Evolutionary conservation across 371 early-diverging fungal genomes (phyloP).

Genomic region (Apophysomyces sp.): DNA sequence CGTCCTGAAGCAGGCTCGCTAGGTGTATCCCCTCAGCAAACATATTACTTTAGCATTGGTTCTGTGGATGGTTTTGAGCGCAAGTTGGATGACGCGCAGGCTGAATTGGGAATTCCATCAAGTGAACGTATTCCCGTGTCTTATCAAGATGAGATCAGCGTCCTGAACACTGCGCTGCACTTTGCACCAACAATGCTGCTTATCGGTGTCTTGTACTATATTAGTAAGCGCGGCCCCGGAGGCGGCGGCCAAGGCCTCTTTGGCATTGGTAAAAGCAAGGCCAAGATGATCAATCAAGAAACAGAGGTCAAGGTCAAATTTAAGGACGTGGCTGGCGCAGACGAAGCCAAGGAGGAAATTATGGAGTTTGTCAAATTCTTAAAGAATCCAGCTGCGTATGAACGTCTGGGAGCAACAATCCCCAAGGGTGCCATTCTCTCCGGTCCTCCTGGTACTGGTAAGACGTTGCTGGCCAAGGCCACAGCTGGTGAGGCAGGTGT

Average conservation of each 20-base stretch:
- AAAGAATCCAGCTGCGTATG: constrained; percentile 97
- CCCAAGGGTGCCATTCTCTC: constrained; percentile 98
- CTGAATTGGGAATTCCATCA: constrained; percentile 87
- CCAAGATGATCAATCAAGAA: constrained; percentile 96
- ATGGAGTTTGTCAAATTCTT: constrained; percentile 99
- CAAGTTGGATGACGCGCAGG: constrained; percentile 87
- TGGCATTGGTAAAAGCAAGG: constrained; percentile 95
- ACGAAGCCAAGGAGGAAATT: constrained; percentile 99
- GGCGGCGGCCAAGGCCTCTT: constrained; percentile 84
- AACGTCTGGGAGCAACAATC: constrained; percentile 98
- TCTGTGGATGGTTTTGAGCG: constrained; percentile 95
- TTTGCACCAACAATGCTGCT: constrained; percentile 92
- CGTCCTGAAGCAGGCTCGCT: constrained; percentile 66
- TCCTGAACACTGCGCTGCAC: constrained; percentile 72
- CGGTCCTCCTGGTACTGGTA: constrained; percentile 99
- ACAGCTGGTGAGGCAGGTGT: constrained; percentile 99
- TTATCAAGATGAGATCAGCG: constrained; percentile 78
- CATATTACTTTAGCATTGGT: constrained; percentile 87
- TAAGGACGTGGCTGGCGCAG: constrained; percentile 99
- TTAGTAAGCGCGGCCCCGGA: constrained; percentile 80
- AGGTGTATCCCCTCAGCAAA: constrained; percentile 30
- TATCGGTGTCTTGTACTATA: constrained; percentile 84
- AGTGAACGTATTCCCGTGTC: constrained; percentile 89
- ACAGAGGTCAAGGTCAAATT: constrained; percentile 94
- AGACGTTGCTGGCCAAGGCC: constrained; percentile 98